Conservation (phyloP, 179 eudicot species). For the Spergularia azorica region DNA sequence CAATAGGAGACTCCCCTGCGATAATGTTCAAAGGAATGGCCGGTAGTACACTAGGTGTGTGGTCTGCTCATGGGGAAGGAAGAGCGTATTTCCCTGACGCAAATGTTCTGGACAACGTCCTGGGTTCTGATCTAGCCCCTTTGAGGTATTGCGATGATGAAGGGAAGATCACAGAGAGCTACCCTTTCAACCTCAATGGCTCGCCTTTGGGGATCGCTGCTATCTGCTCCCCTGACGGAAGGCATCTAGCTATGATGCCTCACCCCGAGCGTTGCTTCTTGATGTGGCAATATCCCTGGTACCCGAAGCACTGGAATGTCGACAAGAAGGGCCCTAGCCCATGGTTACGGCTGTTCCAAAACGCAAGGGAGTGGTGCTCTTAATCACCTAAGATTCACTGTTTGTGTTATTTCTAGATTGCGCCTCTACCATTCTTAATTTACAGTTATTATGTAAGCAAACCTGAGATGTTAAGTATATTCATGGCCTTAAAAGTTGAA, state of each 20-base stretch:
- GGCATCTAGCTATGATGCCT: constrained; percentile 98
- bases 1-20: constrained; percentile 71
- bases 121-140: constrained; percentile 63
- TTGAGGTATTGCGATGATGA: constrained; percentile 83
- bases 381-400: constrained; percentile 6
- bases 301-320: constrained; percentile 80
- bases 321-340: constrained; percentile 91
- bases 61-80: constrained; percentile 98
- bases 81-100: constrained; percentile 79
- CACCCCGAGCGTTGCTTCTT: constrained; percentile 94
- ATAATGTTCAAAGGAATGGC: constrained; percentile 84
- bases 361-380: constrained; percentile 93
- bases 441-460: too few species aligned
- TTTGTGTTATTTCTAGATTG: too few species aligned
- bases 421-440: too few species aligned
- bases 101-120: constrained; percentile 42
- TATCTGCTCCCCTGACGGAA: constrained; percentile 87
- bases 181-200: constrained; percentile 85
- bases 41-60: constrained; percentile 81
- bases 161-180: constrained; percentile 71
- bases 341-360: constrained; percentile 86
- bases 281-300: constrained; percentile 99
- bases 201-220: constrained; percentile 96
- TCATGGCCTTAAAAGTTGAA: too few species aligned
- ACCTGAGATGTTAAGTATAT: too few species aligned